Evolutionary conservation across 352 stramenopile genomes (phyloP), one percentile per base, ranked within the genome.

Genomic region (Phytopythium kandeliae): DNA sequence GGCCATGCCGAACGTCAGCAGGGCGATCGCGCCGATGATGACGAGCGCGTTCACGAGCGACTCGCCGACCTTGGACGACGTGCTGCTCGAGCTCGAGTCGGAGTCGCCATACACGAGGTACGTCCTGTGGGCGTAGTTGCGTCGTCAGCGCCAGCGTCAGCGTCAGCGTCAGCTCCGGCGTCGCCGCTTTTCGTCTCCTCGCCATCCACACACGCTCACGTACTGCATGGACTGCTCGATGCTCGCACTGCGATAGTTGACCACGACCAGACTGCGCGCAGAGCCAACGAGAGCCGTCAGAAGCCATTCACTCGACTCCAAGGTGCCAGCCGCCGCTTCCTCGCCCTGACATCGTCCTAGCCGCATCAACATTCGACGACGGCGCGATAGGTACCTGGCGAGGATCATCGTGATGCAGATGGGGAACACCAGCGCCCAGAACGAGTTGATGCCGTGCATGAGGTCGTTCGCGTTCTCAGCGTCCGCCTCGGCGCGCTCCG

Each of bases 1-100:
- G 42, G 83, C 88, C 79, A 97, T 95, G 52, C 82, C 71, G 49
- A 97, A 96, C 22, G 88, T 96, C 3, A 95, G 62, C 19, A 86
- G 16, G 0, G 77, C 82, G 54, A 97, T 95, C 17, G 84, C 79
- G 21, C 72, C 63, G 28, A 97, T 93, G 56, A 97, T 95, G 28
- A 96, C 85, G 7, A 97, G 63, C 9, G 86, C 85, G 53, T 96
- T 96, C 24, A 96, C 62, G 17, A 96, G 51, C 44, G 83, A 92
- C 48, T 78, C 62, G n/a, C 78, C 80, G 38, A 94, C 55, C 7
- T 69, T 47, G 4, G 69, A 60, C 1, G 63, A 65, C 19, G 59
- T 62, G 21, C 63, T 48, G 24, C 26, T 58, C 4, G 48, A 28
- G 36, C 51, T 56, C 17, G 68, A 69, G 19, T 81, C 65, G 2